Evolutionary conservation across 2,329 filamentous ascomycete genomes (phyloP).

Genomic region (Trichoderma sp.): DNA sequence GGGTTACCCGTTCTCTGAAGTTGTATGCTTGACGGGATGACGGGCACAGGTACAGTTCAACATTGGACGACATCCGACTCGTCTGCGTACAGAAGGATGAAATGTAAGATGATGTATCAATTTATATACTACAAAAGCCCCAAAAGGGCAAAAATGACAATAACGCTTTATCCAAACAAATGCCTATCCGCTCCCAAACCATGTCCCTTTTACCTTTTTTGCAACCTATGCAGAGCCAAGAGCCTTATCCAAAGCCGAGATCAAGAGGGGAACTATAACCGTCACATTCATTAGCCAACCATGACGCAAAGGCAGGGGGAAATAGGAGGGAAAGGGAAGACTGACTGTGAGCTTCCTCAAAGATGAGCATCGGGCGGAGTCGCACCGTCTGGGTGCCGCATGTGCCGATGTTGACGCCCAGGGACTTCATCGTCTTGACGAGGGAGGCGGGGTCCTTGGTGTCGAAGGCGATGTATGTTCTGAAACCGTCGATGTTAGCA

Average conservation of each 20-base stretch:
- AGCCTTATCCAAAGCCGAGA: constrained; percentile 20
- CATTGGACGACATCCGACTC: too few species aligned
- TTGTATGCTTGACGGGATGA: not conserved
- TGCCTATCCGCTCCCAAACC: not conserved
- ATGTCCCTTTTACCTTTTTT: not conserved
- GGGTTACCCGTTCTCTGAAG: not conserved
- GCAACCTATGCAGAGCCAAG: constrained; percentile 12
- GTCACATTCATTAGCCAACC: not conserved
- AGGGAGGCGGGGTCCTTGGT: constrained; percentile 69
- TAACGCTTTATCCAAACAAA: constrained; percentile 4
- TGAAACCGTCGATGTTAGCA: constrained; percentile 4
- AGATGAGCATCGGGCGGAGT: constrained; percentile 79
- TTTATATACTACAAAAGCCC: not conserved
- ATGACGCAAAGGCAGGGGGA: not conserved
- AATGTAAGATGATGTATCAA: not conserved
- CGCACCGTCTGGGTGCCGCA: constrained; percentile 69
- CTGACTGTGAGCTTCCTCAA: constrained; percentile 67
- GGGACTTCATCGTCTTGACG: constrained; percentile 68
- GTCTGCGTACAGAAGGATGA: not conserved
- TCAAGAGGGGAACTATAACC: constrained; percentile 5
- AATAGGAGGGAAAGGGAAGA: not conserved
- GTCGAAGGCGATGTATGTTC: constrained; percentile 80
- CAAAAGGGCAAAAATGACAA: not conserved
- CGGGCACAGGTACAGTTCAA: too few species aligned
- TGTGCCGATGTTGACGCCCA: constrained; percentile 79